Evolutionary conservation across 2,329 filamentous ascomycete species (phyloP), one percentile per base, ranked within the genome.

Genomic region (Diplodia mutila): DNA sequence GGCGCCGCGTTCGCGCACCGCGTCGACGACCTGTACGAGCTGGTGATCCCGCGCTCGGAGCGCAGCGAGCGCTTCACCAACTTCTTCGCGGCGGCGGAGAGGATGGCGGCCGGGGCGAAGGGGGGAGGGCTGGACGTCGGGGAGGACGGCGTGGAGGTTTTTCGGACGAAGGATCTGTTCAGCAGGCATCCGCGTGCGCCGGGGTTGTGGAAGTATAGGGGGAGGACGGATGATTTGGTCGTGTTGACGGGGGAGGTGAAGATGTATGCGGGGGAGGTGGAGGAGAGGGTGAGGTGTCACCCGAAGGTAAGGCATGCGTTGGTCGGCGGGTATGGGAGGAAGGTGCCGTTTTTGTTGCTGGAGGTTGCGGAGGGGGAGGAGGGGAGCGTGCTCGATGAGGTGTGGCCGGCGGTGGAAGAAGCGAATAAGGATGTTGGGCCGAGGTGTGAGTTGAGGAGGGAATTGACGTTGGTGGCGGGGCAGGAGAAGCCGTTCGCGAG

Each of bases 141-240:
- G 6, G 8, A 12, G 32, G 32, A 8, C 29, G 29, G 29, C 4
- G 49, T 18, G 3, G 27, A 72, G 1, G 70, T 70, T 61, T 74
- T 69, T 42, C 70, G 67, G 12, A 73, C 73, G 7, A 72, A 71
- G 34, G 75, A 75, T 54, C 66, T 75, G n/a, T 74, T 67, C 59
- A 69, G 61, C 16, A 51, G 49, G 49, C 34, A 57, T 32, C 27
- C 51, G 51, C 27, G n/a, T n/a, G 23, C 27, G 6, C 42, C n/a
- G 21, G 63, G 63, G 14, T 2, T 66, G 29, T 66, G 63, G 63
- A 34, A 32, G 34, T 66, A 54, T 11, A 27, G 48, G 37, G 63
- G 63, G 2, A 18, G 63, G 29, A 66, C 51, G n/a, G 63, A 66
- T 9, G 63, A 66, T 29, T 32, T 66, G 21, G 32, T 66, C 4